These are phyloP conservation scores for Flaveria sonorensis DNA, from an alignment of 129 eudicot species.

Conservation along the genomic window DNA sequence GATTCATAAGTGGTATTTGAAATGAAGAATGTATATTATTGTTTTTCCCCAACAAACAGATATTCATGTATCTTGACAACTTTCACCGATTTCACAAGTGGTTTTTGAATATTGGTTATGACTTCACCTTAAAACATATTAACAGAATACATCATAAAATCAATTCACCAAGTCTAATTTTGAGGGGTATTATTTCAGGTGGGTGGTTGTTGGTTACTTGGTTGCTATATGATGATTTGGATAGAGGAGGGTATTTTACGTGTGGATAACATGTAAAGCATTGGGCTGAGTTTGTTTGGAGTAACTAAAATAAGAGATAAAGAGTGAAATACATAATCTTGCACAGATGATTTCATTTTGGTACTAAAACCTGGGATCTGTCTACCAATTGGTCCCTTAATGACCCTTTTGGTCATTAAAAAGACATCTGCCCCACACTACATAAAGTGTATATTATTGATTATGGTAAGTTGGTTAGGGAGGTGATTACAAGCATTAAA, in stretches of 20 bases:
- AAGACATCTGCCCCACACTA: background rate
- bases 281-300: background rate
- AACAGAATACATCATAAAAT: too few species aligned
- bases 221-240: background rate
- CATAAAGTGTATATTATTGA: background rate
- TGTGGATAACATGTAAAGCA: background rate
- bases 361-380: background rate
- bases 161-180: background rate
- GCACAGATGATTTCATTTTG: background rate
- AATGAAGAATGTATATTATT: conserved; percentile 2
- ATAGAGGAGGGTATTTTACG: background rate
- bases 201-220: background rate
- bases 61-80: background rate
- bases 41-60: background rate
- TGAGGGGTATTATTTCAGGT: background rate
- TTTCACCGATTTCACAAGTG: background rate
- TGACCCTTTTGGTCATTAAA: background rate
- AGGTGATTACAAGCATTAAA: background rate
- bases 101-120: background rate
- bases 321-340: background rate
- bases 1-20: background rate
- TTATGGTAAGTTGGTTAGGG: background rate
- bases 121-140: background rate
- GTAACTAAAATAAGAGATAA: background rate
- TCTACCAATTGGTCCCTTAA: background rate